These are phyloP conservation scores for Backusella australiensis DNA, from an alignment of 192 early-diverging fungal species.

Conservation along the genomic window DNA sequence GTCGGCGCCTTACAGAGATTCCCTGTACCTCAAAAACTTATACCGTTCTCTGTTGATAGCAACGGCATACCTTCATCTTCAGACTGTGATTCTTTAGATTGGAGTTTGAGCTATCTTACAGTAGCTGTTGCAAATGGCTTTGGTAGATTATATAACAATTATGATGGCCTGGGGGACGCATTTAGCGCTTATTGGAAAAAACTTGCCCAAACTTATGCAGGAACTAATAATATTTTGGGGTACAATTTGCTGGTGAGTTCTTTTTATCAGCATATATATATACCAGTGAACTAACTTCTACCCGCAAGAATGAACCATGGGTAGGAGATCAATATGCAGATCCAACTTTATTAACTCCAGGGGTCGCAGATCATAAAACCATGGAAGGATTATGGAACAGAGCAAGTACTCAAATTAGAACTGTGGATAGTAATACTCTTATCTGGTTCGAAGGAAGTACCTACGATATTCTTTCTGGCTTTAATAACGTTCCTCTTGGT, in stretches of 20 bases:
- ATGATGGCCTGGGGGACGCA: not conserved
- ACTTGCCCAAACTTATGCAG: not conserved
- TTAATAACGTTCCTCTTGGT: conserved; percentile 51
- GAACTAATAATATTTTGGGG: not conserved
- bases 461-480: conserved; percentile 42
- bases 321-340: conserved; percentile 20
- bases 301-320: not conserved
- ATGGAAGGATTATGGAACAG: conserved; percentile 54
- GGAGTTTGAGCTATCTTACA: conserved; percentile 39
- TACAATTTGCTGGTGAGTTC: not conserved
- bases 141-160: conserved; percentile 44
- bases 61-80: conserved; percentile 38
- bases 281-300: not conserved
- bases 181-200: not conserved
- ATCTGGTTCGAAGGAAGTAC: conserved; percentile 58
- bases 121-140: conserved; percentile 47
- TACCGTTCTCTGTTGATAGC: conserved; percentile 36
- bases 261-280: not conserved
- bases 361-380: conserved; percentile 37
- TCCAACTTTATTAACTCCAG: conserved; percentile 44
- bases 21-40: conserved; percentile 37
- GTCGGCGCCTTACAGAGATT: conserved; percentile 30
- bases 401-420: conserved; percentile 46
- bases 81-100: conserved; percentile 41
- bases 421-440: conserved; percentile 49